phyloP scores from a whole-genome alignment of 2,329 filamentous ascomycete genomes.

The Colletotrichum tamarilloi region DNA sequence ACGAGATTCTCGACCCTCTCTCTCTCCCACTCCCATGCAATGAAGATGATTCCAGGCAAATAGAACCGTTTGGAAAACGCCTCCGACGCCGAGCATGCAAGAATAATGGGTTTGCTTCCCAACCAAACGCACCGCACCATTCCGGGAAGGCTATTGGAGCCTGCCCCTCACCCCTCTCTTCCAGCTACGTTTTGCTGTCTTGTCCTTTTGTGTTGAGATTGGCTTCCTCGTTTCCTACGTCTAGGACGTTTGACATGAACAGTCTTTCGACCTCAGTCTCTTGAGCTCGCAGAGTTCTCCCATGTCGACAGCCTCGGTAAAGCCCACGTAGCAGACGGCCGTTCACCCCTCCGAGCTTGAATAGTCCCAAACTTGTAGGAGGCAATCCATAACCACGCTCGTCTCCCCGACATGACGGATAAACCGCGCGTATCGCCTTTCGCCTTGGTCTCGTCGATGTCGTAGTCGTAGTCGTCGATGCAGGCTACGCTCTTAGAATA shows the following conservation, averaged over 20 bases:
- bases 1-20: too few species aligned
- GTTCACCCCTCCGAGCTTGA: too few species aligned
- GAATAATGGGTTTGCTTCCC: neutral
- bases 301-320: neutral
- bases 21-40: too few species aligned
- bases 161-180: neutral
- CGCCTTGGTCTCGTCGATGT: neutral
- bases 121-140: neutral
- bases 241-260: neutral
- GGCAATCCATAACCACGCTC: too few species aligned
- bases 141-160: neutral
- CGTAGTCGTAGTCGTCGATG: neutral
- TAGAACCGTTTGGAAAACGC: neutral
- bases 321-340: neutral
- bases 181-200: too few species aligned
- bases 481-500: slow-evolving; percentile 68
- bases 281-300: too few species aligned
- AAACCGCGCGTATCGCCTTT: neutral
- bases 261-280: neutral
- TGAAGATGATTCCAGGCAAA: neutral
- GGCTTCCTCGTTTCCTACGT: neutral
- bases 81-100: slow-evolving; percentile 26
- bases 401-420: too few species aligned
- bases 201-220: too few species aligned
- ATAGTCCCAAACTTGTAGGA: too few species aligned